Evolutionary conservation across 2,329 filamentous ascomycete genomes (phyloP).

Genomic region (Dryadomyces quercivorus): DNA sequence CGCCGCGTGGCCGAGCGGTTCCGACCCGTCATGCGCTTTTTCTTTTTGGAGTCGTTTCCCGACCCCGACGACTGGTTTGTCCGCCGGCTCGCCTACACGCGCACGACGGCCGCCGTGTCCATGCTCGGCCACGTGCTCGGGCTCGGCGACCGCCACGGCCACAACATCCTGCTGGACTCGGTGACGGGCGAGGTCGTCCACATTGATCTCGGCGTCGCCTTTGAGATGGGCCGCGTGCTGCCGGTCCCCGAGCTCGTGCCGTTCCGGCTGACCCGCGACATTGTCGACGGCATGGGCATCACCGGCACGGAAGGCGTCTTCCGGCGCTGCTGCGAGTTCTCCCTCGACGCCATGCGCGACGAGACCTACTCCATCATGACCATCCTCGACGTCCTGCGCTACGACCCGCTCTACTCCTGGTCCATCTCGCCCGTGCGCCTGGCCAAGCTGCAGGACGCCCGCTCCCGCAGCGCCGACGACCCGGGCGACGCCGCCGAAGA

Average conservation of each 20-base stretch:
- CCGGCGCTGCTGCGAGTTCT: conserved; percentile 96
- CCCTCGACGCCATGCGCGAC: conserved; percentile 83
- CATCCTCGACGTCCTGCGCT: conserved; percentile 91
- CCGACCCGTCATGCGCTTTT: conserved; percentile 88
- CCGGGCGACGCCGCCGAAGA: conserved; percentile 18
- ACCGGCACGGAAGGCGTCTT: conserved; percentile 94
- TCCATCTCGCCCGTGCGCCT: conserved; percentile 63
- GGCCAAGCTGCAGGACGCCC: conserved; percentile 51
- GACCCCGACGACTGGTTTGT: conserved; percentile 96
- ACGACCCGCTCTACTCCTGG: conserved; percentile 95
- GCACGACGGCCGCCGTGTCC: conserved; percentile 87
- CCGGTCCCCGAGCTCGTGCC: conserved; percentile 93
- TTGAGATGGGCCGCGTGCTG: conserved; percentile 90
- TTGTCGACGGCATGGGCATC: conserved; percentile 94
- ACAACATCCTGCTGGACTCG: conserved; percentile 90
- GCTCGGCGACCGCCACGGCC: conserved; percentile 85
- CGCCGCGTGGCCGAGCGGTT: conserved; percentile 70
- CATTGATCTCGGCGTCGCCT: conserved; percentile 93
- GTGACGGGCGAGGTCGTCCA: conserved; percentile 89
- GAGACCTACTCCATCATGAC: conserved; percentile 98
- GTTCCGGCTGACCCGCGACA: conserved; percentile 85
- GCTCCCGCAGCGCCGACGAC: conserved; percentile 28
- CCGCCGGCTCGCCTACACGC: conserved; percentile 78
- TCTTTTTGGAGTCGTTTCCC: conserved; percentile 89
- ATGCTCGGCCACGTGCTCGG: conserved; percentile 91